phyloP scores from a whole-genome alignment of 805 yeast species.

The Kodamaea sagamina region DNA sequence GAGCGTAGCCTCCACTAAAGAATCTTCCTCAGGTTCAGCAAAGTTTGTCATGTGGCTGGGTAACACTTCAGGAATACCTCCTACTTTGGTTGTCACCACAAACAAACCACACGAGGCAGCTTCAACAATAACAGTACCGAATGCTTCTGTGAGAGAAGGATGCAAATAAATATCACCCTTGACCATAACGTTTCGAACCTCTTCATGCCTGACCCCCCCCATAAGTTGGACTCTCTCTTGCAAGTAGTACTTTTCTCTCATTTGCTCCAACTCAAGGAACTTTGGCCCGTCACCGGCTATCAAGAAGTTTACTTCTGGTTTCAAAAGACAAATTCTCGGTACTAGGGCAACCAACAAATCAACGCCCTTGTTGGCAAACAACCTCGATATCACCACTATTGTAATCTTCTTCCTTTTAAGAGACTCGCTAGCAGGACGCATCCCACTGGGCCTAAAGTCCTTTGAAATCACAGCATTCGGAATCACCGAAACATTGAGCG shows the following conservation, averaged over 20 bases:
- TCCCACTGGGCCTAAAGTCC: slow-evolving; percentile 62
- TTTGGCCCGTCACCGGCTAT: slow-evolving; percentile 98
- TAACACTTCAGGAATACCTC: slow-evolving; percentile 96
- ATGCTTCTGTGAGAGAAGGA: slow-evolving; percentile 94
- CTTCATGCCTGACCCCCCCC: slow-evolving; percentile 89
- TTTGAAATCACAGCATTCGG: slow-evolving; percentile 93
- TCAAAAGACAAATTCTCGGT: slow-evolving; percentile 72
- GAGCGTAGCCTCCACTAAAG: slow-evolving; percentile 69
- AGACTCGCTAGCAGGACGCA: slow-evolving; percentile 11
- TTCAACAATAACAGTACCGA: slow-evolving; percentile 95
- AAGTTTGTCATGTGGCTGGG: slow-evolving; percentile 92
- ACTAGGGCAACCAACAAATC: slow-evolving; percentile 82
- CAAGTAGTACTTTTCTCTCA: slow-evolving; percentile 81
- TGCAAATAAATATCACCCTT: slow-evolving; percentile 92
- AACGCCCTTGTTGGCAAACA: slow-evolving; percentile 96
- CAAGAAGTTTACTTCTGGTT: slow-evolving; percentile 68
- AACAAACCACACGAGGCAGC: slow-evolving; percentile 95
- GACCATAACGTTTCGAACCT: slow-evolving; percentile 89
- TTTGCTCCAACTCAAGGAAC: slow-evolving; percentile 89
- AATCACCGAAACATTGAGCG: slow-evolving; percentile 77
- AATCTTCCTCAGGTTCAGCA: slow-evolving; percentile 84
- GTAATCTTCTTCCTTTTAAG: slow-evolving; percentile 51
- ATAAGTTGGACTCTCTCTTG: slow-evolving; percentile 85
- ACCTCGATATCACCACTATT: slow-evolving; percentile 85
- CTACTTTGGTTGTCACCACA: slow-evolving; percentile 93